Base-by-base conservation (phyloP, 2,329 filamentous ascomycete species). In the Fusarium irregulare region DNA sequence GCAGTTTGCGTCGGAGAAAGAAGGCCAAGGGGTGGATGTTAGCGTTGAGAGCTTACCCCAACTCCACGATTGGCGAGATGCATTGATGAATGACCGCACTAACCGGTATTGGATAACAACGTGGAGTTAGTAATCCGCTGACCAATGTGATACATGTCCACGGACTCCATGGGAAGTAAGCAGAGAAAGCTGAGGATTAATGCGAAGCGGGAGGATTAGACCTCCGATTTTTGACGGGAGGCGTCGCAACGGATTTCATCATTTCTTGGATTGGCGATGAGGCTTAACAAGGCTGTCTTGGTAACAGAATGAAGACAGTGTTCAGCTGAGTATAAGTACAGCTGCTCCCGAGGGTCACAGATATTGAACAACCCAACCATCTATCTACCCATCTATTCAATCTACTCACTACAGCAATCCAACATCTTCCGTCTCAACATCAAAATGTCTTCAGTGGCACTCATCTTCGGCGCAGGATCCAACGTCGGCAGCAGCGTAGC, bases 401-500 rank as follows among this genome's bases (percentile, higher is more conserved):
- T 14, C 2, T 10, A 7, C 20, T 1, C 10, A 23, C 6, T 8
- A 7, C 6, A n/a, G 6, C 3, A 23, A 49, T 5, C 14, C 18
- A 2, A 25, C 7, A 11, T 1, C 11, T 18, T n/a, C 6, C 10
- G 11, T 18, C 10, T 12, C 3, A n/a, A 7, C 4, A 7, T 12
- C 12, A 10, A 11, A 11, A 66, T 66, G 63, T 45, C 54, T 3
- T 37, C 46, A 10, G 13, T 54, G 1, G 57, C 23, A 11, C 60
- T 69, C 7, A 57, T 69, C 13, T 56, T 69, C 7, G 66, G 66
- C 4, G 60, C 66, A 0, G 66, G 66, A 6, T 51, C 66, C n/a
- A 62, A 54, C 2, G 41, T 66, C 14, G 66, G 66, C 8, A 37
- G 25, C n/a, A 51, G 50, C 8, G 56, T 69, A 5, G 66, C 66